Evolutionary conservation across 495 filamentous ascomycete species (phyloP).

Genomic region (Hypoxylon cercidicola): DNA sequence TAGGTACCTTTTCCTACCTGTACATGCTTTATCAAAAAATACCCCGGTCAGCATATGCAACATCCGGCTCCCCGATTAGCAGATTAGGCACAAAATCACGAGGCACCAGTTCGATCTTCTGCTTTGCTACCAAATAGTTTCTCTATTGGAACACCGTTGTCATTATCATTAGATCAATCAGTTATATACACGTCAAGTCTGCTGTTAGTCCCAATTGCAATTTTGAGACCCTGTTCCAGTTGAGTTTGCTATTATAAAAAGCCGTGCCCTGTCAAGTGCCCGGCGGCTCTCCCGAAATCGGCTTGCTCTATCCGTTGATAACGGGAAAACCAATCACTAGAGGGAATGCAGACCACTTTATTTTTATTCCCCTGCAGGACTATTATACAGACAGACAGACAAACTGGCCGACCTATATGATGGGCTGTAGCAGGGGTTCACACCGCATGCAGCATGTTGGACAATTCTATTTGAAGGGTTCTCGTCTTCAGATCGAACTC

Average conservation of each 20-base stretch:
- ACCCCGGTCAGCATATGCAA: constrained; percentile 29
- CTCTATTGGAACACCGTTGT: constrained; percentile 23
- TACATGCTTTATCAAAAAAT: constrained; percentile 26
- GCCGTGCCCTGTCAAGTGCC: constrained; percentile 2
- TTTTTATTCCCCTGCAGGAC: constrained; percentile 22
- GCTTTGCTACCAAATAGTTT: constrained; percentile 18
- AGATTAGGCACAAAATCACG: constrained; percentile 34
- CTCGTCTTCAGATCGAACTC: constrained; percentile 1
- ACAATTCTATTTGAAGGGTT: constrained; percentile 4
- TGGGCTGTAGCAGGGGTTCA: constrained; percentile 6
- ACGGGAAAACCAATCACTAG: constrained; percentile 22
- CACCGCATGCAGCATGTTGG: constrained; percentile 5
- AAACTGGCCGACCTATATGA: constrained; percentile 13
- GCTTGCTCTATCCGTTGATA: constrained; percentile 19
- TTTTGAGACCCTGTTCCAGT: not conserved
- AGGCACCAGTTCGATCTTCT: constrained; percentile 30
- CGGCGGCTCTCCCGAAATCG: constrained; percentile 28
- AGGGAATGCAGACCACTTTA: constrained; percentile 11
- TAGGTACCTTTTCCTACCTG: not conserved
- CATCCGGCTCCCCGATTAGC: constrained; percentile 36
- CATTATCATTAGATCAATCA: too few relatives aligned
- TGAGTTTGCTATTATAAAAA: too few relatives aligned
- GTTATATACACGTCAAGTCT: not conserved
- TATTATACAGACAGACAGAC: constrained; percentile 10
- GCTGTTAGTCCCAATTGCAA: not conserved